Evolutionary conservation across 1,284 basidiomycete species (phyloP).

Genomic region (Neonothopanus nambi): DNA sequence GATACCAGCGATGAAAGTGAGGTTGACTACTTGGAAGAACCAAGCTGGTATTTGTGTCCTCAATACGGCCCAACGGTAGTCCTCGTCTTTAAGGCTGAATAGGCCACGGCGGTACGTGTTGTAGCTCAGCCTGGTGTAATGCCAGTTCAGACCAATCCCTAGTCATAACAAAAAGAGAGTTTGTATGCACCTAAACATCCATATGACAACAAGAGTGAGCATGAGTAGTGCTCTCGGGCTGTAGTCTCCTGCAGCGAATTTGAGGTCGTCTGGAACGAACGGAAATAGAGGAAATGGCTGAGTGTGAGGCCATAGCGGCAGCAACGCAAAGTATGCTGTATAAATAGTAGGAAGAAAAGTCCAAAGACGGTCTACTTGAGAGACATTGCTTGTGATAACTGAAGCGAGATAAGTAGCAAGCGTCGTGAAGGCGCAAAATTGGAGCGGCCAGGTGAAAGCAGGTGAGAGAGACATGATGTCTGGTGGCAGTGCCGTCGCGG

Average conservation of each 20-base stretch:
- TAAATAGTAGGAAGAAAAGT: constrained; percentile 82
- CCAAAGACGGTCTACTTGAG: constrained; percentile 81
- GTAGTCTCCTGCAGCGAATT: constrained; percentile 43
- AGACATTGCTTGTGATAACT: constrained; percentile 76
- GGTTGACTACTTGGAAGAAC: constrained; percentile 80
- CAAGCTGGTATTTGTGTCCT: constrained; percentile 64
- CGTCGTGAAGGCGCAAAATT: constrained; percentile 56
- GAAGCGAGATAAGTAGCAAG: constrained; percentile 55
- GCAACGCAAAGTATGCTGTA: constrained; percentile 70
- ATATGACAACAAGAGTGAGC: constrained; percentile 63
- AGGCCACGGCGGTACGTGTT: constrained; percentile 87
- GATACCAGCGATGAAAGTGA: constrained; percentile 77
- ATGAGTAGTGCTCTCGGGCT: constrained; percentile 75
- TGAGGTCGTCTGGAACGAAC: constrained; percentile 51
- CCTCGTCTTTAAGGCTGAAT: constrained; percentile 79
- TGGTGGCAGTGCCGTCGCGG: no score
- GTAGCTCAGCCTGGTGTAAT: constrained; percentile 62
- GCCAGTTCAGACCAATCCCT: neutral
- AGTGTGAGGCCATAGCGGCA: constrained; percentile 62
- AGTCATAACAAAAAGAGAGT: neutral
- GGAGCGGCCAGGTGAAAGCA: constrained; percentile 50
- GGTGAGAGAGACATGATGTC: no score
- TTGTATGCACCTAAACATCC: constrained; percentile 61
- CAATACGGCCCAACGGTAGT: constrained; percentile 89
- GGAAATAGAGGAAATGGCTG: constrained; percentile 52